Evolutionary conservation across 2,329 filamentous ascomycete genomes (phyloP).

Genomic region (Tolypocladium endophyticum): DNA sequence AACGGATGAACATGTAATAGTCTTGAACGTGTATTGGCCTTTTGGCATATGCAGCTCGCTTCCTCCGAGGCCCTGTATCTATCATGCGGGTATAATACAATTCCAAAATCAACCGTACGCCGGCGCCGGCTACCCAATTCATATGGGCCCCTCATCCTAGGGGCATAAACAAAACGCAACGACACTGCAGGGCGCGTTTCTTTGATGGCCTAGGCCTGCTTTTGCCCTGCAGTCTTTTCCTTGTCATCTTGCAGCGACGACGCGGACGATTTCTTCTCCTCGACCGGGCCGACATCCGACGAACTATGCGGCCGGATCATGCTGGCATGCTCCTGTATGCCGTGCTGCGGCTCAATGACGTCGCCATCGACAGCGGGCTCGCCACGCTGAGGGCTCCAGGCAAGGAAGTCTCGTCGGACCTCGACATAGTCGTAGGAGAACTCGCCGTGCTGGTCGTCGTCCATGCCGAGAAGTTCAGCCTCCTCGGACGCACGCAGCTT

Average conservation of each 20-base stretch:
- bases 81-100: slow-evolving; percentile 2
- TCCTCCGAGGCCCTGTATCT: not conserved
- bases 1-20: not conserved
- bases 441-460: slow-evolving; percentile 82
- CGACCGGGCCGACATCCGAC: slow-evolving; percentile 5
- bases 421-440: slow-evolving; percentile 88
- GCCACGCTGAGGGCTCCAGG: slow-evolving; percentile 68
- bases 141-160: not conserved
- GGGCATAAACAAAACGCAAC: not conserved
- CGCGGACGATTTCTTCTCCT: slow-evolving; percentile 4
- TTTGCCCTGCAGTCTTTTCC: slow-evolving; percentile 1
- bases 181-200: not conserved
- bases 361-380: slow-evolving; percentile 51
- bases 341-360: slow-evolving; percentile 55
- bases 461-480: slow-evolving; percentile 78
- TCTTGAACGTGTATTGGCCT: not conserved
- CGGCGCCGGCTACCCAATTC: slow-evolving; percentile 7
- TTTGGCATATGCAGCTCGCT: not conserved
- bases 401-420: slow-evolving; percentile 77
- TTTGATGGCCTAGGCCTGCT: not conserved
- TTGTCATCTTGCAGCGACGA: slow-evolving; percentile 6
- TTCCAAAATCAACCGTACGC: slow-evolving; percentile 1
- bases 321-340: slow-evolving; percentile 53
- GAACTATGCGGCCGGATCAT: slow-evolving; percentile 20
- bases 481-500: slow-evolving; percentile 72